These are phyloP conservation scores for Trematosphaeria pertusa DNA, from an alignment of 2,329 filamentous ascomycete species.

Conservation along the genomic window DNA sequence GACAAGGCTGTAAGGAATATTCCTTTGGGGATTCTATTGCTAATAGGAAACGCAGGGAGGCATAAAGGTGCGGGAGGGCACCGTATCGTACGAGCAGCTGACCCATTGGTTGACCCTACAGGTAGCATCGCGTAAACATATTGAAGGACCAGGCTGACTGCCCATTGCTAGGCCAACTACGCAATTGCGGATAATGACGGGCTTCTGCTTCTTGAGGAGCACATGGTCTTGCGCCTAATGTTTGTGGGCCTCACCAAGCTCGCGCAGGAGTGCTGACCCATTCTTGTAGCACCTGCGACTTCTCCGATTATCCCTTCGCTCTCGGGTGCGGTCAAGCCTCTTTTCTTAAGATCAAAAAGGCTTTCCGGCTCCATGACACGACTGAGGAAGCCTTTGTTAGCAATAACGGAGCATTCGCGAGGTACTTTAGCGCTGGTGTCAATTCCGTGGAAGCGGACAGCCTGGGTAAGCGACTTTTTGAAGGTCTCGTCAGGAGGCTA, in stretches of 20 bases:
- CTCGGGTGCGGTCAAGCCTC: not conserved
- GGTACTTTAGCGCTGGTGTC: conserved; percentile 1
- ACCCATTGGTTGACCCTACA: conserved; percentile 1
- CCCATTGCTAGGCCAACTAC: not conserved
- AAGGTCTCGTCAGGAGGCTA: not conserved
- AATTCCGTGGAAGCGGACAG: not conserved
- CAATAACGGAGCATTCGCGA: conserved; percentile 19
- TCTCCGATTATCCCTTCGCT: not conserved
- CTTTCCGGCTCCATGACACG: conserved; percentile 13
- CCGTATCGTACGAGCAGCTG: not conserved
- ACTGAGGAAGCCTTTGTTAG: conserved; percentile 15
- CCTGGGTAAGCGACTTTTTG: conserved; percentile 1
- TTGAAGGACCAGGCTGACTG: too few species aligned
- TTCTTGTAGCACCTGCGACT: not conserved
- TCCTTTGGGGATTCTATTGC: not conserved
- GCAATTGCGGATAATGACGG: not conserved
- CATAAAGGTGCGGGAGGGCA: not conserved
- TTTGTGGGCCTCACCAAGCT: too few species aligned
- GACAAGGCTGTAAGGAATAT: not conserved
- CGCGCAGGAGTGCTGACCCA: not conserved
- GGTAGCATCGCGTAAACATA: not conserved
- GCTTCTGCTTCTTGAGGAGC: not conserved
- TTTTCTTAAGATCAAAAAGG: conserved; percentile 4
- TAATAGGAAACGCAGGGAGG: not conserved
- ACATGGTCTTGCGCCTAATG: conserved; percentile 2